Conservation (phyloP, 108 stramenopile species). For the Cyclotella sp. region DNA sequence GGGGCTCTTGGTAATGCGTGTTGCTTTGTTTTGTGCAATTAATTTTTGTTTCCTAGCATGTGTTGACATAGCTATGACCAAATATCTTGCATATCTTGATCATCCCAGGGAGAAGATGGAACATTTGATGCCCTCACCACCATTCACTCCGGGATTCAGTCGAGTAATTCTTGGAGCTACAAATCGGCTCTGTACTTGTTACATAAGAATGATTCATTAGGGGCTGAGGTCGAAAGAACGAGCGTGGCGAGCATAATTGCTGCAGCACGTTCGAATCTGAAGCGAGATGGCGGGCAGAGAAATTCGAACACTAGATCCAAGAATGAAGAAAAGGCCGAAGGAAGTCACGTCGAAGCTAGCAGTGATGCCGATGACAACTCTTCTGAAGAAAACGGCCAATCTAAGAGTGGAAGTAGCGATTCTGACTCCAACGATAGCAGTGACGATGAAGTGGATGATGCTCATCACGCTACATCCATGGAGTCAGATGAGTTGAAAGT, state of each 20-base stretch:
- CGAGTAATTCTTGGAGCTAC: slow-evolving; percentile 79
- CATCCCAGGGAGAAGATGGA: slow-evolving; percentile 79
- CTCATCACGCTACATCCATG: slow-evolving; percentile 42
- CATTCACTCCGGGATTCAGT: slow-evolving; percentile 26
- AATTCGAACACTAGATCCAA: not conserved
- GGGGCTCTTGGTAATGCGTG: slow-evolving; percentile 67
- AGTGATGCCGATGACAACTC: slow-evolving; percentile 45
- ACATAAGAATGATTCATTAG: slow-evolving; percentile 49
- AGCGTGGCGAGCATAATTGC: slow-evolving; percentile 80
- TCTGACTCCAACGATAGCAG: slow-evolving; percentile 46
- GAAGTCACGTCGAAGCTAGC: slow-evolving; percentile 33
- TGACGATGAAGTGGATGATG: slow-evolving; percentile 57
- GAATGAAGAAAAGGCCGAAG: slow-evolving; percentile 42
- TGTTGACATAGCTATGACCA: not conserved
- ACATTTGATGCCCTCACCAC: slow-evolving; percentile 37
- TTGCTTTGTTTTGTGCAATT: slow-evolving; percentile 16
- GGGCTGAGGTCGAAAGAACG: slow-evolving; percentile 58
- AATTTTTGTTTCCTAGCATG: not conserved
- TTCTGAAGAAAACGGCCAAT: slow-evolving; percentile 35
- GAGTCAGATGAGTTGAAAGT: slow-evolving; percentile 50
- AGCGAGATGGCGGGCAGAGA: slow-evolving; percentile 48
- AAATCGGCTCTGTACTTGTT: slow-evolving; percentile 76
- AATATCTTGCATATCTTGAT: not conserved
- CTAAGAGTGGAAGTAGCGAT: slow-evolving; percentile 40
- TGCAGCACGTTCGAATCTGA: slow-evolving; percentile 71